These are phyloP conservation scores for Neospermospora avenae DNA, from an alignment of 2,329 filamentous ascomycete genomes.

Conservation along the genomic window DNA sequence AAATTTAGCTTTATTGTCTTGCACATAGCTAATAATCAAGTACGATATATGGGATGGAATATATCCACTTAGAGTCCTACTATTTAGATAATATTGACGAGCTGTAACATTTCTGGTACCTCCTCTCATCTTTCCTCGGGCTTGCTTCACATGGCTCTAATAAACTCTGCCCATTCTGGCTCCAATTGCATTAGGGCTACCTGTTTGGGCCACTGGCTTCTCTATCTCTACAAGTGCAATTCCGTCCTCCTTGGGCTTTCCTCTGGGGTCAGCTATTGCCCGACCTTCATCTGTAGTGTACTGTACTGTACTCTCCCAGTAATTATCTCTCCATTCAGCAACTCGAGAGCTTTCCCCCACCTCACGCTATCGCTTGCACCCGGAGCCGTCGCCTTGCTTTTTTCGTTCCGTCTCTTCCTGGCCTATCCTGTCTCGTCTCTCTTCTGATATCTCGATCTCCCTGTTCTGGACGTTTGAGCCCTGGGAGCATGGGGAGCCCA, in stretches of 20 bases:
- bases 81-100: too few relatives aligned
- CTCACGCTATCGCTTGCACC: not conserved
- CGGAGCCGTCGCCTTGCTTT: constrained; percentile 28
- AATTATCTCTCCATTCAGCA: not conserved
- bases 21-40: too few relatives aligned
- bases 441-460: constrained; percentile 2
- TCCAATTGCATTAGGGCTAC: not conserved
- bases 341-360: not conserved
- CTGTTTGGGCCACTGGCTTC: not conserved
- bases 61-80: too few relatives aligned
- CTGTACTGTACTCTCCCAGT: not conserved
- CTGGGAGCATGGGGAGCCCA: constrained; percentile 15
- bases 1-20: too few relatives aligned
- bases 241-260: not conserved
- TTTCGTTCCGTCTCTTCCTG: constrained; percentile 8
- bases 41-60: too few relatives aligned
- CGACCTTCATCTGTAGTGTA: not conserved
- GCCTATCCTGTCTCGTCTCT: not conserved
- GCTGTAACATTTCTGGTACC: too few relatives aligned
- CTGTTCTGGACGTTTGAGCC: constrained; percentile 13
- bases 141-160: too few relatives aligned
- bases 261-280: constrained; percentile 2
- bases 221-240: not conserved
- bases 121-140: too few relatives aligned
- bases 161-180: too few relatives aligned